Evolutionary conservation across 2,329 filamentous ascomycete genomes (phyloP).

Genomic region (Scytalidium lignicola): DNA sequence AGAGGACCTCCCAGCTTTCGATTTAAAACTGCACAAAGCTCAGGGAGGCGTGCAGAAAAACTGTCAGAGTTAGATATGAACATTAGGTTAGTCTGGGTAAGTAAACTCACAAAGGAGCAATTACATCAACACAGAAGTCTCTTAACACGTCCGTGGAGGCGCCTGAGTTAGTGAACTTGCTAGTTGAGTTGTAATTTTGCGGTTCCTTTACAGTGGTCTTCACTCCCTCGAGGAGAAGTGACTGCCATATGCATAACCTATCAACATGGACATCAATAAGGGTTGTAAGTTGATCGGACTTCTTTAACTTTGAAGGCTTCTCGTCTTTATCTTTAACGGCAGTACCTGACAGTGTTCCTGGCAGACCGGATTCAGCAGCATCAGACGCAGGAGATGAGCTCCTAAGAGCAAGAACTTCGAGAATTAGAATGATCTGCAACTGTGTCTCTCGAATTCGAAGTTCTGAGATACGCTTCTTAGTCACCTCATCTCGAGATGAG

Average conservation of each 20-base stretch:
- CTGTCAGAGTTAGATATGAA: slow-evolving; percentile 37
- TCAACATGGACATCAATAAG: slow-evolving; percentile 71
- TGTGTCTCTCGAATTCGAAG: slow-evolving; percentile 73
- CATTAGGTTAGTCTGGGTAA: slow-evolving; percentile 6
- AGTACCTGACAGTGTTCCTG: slow-evolving; percentile 22
- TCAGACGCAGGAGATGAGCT: slow-evolving; percentile 37
- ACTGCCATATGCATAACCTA: slow-evolving; percentile 79
- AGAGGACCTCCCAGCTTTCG: slow-evolving; percentile 71
- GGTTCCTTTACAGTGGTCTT: slow-evolving; percentile 28
- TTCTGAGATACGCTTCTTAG: slow-evolving; percentile 56
- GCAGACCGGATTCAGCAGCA: slow-evolving; percentile 23
- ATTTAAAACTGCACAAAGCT: slow-evolving; percentile 64
- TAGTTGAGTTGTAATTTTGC: slow-evolving; percentile 28
- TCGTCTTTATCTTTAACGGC: slow-evolving; percentile 15
- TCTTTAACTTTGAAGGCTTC: slow-evolving; percentile 26
- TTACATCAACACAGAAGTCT: slow-evolving; percentile 75
- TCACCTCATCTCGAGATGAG: slow-evolving; percentile 44
- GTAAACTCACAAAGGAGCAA: slow-evolving; percentile 65
- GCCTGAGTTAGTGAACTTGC: slow-evolving; percentile 5
- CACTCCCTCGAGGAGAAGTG: slow-evolving; percentile 58
- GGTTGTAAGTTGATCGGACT: slow-evolving; percentile 53
- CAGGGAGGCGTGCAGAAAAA: slow-evolving; percentile 71
- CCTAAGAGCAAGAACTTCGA: slow-evolving; percentile 71
- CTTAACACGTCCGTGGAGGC: slow-evolving; percentile 53
- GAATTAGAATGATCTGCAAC: slow-evolving; percentile 71